Conservation (phyloP, 208 protist species). For the Trypanosoma brucei region DNA sequence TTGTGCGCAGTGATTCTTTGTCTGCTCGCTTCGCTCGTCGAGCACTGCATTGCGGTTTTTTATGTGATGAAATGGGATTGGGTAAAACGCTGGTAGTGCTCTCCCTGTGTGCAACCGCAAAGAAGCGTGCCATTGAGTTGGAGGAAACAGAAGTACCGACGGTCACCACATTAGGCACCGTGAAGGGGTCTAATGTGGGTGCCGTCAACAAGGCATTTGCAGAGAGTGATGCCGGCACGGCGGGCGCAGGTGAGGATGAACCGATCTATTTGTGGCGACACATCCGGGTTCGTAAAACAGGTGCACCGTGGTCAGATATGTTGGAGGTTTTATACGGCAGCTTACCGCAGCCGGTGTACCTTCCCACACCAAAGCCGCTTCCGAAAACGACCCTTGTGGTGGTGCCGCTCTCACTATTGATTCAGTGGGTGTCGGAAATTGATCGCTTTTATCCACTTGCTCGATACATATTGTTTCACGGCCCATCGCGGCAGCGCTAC, state of each 20-base stretch:
- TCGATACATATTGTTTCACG: slow-evolving; percentile 52
- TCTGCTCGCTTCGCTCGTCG: slow-evolving; percentile 2
- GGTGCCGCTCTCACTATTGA: slow-evolving; percentile 45
- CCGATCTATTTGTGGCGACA: no score
- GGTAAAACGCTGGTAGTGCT: slow-evolving; percentile 66
- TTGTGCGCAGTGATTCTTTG: neutral
- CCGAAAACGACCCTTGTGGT: slow-evolving; percentile 46
- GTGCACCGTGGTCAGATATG: no score
- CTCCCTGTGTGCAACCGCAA: slow-evolving; percentile 33
- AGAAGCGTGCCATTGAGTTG: neutral
- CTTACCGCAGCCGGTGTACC: neutral
- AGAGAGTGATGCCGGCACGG: no score
- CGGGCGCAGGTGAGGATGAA: no score
- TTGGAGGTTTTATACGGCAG: no score
- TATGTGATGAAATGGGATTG: slow-evolving; percentile 65
- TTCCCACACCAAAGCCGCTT: slow-evolving; percentile 13
- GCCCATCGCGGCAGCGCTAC: slow-evolving; percentile 30
- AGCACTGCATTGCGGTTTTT: slow-evolving; percentile 31
- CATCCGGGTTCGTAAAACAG: no score
- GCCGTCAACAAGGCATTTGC: no score
- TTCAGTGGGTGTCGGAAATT: slow-evolving; percentile 54
- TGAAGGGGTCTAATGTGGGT: no score
- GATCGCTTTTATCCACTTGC: slow-evolving; percentile 38
- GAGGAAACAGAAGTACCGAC: no score
- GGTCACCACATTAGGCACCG: no score